Evolutionary conservation across 805 yeast genomes (phyloP), one percentile per base, ranked within the genome.

Genomic region (Candida anglica): DNA sequence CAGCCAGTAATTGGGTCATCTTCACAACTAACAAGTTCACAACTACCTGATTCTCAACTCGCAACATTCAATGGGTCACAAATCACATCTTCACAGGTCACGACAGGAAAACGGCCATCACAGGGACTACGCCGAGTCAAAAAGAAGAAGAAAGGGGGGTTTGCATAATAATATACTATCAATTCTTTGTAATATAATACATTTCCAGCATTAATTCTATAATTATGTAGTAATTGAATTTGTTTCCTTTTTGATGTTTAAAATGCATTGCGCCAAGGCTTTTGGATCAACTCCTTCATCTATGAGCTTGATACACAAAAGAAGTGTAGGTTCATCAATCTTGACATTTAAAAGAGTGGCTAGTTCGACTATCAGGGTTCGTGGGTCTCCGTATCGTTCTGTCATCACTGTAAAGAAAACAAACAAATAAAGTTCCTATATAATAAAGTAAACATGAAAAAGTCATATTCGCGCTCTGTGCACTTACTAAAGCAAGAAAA

Each of bases 131-230:
- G n/a, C n/a, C n/a, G n/a, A n/a, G n/a, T n/a, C n/a, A n/a, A 57
- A 44, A 71, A 67, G 57, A 71, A 66, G 48, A 66, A 61, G 42
- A 62, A 66, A 37, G 66, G 76, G 11, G 79, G 79, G 3, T 74
- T 75, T 52, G 70, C 68, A 18, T 73, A 46, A 48, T 29, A 27
- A 17, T 19, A 23, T 34, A 26, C 27, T 21, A 24, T 34, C 22
- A 13, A 7, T 25, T 11, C 18, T n/a, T n/a, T n/a, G n/a, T n/a
- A n/a, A n/a, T n/a, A n/a, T n/a, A n/a, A n/a, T n/a, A n/a, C n/a
- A n/a, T n/a, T n/a, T n/a, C n/a, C n/a, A n/a, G n/a, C 15, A 14
- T 29, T 22, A 26, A 15, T 24, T 19, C n/a, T 32, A 16, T 18
- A 14, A 20, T 25, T 21, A 25, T 29, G 23, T 27, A 24, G 17